phyloP scores from a whole-genome alignment of 495 filamentous ascomycete genomes.

The Friedmanniomyces endolithicus region DNA sequence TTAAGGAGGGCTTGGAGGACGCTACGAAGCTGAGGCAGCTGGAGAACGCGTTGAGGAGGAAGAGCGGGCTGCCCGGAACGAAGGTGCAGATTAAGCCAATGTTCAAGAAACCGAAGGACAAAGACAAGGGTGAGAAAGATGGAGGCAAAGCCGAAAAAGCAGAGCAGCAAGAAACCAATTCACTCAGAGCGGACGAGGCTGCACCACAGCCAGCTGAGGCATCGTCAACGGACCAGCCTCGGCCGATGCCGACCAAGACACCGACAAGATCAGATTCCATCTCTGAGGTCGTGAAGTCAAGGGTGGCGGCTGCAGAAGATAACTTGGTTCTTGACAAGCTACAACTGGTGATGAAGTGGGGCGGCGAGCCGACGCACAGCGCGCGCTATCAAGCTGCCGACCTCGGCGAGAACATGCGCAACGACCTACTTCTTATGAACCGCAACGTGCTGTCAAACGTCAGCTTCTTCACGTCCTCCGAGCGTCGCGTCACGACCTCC shows the following conservation, averaged over 20 bases:
- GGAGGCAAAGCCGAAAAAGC: not conserved
- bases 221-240: not conserved
- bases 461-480: conserved; percentile 84
- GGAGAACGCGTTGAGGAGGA: conserved; percentile 74
- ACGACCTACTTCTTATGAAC: conserved; percentile 89
- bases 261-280: conserved; percentile 66
- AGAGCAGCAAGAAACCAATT: conserved; percentile 12
- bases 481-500: conserved; percentile 84
- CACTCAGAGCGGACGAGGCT: not conserved
- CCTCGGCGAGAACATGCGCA: conserved; percentile 85
- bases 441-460: conserved; percentile 81
- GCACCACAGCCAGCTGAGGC: not conserved
- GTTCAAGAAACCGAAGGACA: conserved; percentile 62
- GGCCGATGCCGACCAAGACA: not conserved
- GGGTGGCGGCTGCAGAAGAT: conserved; percentile 79
- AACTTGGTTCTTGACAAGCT: conserved; percentile 86
- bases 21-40: conserved; percentile 70
- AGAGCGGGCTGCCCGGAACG: conserved; percentile 84
- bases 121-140: conserved; percentile 5
- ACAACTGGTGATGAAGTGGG: conserved; percentile 98
- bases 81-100: conserved; percentile 99
- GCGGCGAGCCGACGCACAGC: conserved; percentile 93
- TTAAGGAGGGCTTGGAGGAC: conserved; percentile 70
- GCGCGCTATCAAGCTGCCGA: conserved; percentile 93
- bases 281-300: conserved; percentile 73